Percentiles rank a stretch among this genome's conserved stretches.
phyloP scores from a whole-genome alignment of 306 rosid species.

The Herpetospermum pedunculosum region DNA sequence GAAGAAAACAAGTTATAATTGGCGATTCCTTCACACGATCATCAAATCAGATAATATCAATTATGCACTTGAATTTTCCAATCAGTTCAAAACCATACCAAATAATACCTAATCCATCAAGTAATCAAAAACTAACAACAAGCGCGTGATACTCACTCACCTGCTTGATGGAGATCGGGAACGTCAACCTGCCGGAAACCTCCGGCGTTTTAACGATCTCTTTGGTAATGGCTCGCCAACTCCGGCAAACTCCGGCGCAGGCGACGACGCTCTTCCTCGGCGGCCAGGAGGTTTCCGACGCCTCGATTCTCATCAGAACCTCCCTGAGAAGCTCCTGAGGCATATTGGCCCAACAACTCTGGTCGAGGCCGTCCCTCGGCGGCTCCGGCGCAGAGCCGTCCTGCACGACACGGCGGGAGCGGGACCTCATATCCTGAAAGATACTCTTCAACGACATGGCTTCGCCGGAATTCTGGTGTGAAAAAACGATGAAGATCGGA shows the following conservation, averaged over 20 bases:
- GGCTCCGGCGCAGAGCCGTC: conserved; percentile 20
- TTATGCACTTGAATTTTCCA: neutral
- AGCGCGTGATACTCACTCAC: conserved; percentile 17
- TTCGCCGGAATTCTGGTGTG: neutral
- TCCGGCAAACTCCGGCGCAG: conserved; percentile 91
- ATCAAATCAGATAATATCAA: neutral
- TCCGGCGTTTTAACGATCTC: conserved; percentile 79
- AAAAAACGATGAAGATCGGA: neutral
- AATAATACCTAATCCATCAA: neutral
- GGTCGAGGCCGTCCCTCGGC: conserved; percentile 24
- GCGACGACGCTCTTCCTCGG: conserved; percentile 71
- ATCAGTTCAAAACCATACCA: neutral
- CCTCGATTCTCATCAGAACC: conserved; percentile 62
- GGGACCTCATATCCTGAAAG: conserved; percentile 62
- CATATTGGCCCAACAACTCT: conserved; percentile 81
- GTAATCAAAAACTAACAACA: neutral
- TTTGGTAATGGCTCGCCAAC: conserved; percentile 67
- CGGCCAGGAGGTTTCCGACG: conserved; percentile 77
- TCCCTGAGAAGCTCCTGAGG: conserved; percentile 94
- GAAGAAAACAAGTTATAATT: neutral
- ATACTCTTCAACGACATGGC: conserved; percentile 50
- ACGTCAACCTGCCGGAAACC: conserved; percentile 55
- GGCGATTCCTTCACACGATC: too few species aligned
- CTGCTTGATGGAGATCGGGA: conserved; percentile 95
- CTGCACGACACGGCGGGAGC: conserved; percentile 60